A percentile compares a stretch with the other conserved stretches of the same genome.
Evolutionary conservation across 495 filamentous ascomycete species (phyloP).

Genomic region (Xylaria sp.): DNA sequence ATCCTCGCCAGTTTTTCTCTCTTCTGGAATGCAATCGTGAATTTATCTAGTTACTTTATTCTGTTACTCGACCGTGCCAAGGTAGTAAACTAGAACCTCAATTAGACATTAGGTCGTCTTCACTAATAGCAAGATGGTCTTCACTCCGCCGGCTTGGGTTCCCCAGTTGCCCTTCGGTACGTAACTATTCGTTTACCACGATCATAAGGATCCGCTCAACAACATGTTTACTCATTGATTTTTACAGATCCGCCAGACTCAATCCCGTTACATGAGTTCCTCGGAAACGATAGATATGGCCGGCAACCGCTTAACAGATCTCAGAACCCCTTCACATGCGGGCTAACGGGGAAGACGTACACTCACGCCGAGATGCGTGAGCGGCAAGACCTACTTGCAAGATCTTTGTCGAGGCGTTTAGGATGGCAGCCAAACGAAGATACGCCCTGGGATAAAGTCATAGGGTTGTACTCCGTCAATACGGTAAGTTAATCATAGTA

Average conservation of each 20-base stretch:
- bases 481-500: slow-evolving; percentile 60
- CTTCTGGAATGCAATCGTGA: not conserved
- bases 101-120: no score
- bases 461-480: slow-evolving; percentile 80
- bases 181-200: slow-evolving; percentile 21
- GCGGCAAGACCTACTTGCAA: slow-evolving; percentile 73
- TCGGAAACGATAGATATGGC: slow-evolving; percentile 76
- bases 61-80: not conserved
- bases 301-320: slow-evolving; percentile 69
- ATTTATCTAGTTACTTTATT: not conserved
- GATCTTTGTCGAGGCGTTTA: slow-evolving; percentile 73
- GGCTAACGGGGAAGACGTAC: slow-evolving; percentile 75
- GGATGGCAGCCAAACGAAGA: slow-evolving; percentile 78
- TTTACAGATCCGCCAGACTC: slow-evolving; percentile 70
- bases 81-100: not conserved
- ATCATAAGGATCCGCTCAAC: not conserved
- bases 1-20: not conserved
- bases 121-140: slow-evolving; percentile 74
- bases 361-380: slow-evolving; percentile 69
- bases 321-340: slow-evolving; percentile 80
- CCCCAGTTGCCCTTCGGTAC: slow-evolving; percentile 67
- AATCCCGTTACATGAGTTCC: slow-evolving; percentile 80
- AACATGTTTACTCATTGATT: slow-evolving; percentile 20
- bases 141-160: slow-evolving; percentile 72
- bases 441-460: slow-evolving; percentile 85